Percentiles rank a stretch among this genome's conserved stretches.
Evolutionary conservation across 768 basidiomycete species (phyloP).

Genomic region (Tephrocybe sp.): DNA sequence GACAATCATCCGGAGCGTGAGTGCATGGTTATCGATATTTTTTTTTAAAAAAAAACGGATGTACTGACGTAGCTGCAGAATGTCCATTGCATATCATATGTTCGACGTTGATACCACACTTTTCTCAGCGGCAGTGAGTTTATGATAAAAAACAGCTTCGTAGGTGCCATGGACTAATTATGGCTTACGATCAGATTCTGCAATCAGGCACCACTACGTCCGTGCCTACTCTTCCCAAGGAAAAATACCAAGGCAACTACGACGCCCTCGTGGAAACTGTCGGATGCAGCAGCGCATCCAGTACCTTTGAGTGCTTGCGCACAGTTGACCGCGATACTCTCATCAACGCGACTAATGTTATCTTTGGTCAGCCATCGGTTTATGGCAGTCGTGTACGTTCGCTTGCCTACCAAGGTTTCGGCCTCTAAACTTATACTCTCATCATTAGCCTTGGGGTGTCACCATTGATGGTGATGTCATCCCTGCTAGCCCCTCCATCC

Average conservation of each 20-base stretch:
- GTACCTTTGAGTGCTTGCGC: conserved; percentile 28
- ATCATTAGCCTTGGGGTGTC: conserved; percentile 17
- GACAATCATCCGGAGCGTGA: conserved; percentile 55
- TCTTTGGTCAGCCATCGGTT: conserved; percentile 15
- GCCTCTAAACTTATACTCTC: neutral
- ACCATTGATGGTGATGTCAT: conserved; percentile 21
- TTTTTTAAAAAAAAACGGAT: too few relatives aligned
- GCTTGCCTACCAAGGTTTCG: neutral
- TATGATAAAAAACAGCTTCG: neutral
- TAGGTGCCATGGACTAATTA: neutral
- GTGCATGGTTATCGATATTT: too few relatives aligned
- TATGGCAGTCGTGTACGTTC: conserved; percentile 19
- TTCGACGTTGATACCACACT: conserved; percentile 27
- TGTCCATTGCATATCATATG: conserved; percentile 37
- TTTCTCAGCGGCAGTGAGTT: conserved; percentile 33
- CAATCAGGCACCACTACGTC: conserved; percentile 38
- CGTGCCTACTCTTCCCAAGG: conserved; percentile 27
- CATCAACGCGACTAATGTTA: conserved; percentile 16
- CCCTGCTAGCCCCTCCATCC: conserved; percentile 18
- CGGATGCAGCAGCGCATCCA: conserved; percentile 22
- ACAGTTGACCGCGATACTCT: conserved; percentile 16
- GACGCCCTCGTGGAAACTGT: conserved; percentile 37
- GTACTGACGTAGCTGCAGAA: too few relatives aligned
- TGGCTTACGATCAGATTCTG: conserved; percentile 32
- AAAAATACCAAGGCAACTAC: conserved; percentile 34